Conservation (phyloP, 129 eudicot species). For the Rutidosis leptorrhynchoides region DNA sequence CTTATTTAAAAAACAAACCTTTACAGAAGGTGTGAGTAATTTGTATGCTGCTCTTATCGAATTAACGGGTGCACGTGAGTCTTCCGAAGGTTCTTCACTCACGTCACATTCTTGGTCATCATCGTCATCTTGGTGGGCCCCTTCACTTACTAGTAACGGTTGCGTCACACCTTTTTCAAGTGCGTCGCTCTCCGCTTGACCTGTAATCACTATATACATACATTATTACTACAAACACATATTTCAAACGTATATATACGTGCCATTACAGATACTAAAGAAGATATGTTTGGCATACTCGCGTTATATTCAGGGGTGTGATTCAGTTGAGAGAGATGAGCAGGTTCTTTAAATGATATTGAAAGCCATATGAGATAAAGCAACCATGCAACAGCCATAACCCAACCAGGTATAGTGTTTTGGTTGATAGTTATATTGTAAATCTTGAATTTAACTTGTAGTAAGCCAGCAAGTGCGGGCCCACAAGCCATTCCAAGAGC, state of each 20-base stretch:
- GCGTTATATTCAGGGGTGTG: constrained; percentile 35
- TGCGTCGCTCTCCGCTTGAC: constrained; percentile 43
- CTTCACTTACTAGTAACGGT: constrained; percentile 56
- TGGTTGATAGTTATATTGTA: constrained; percentile 60
- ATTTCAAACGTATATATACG: no score
- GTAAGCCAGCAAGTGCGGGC: constrained; percentile 87
- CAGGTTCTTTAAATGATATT: constrained; percentile 74
- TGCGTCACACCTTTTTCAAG: constrained; percentile 78
- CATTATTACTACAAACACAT: no score
- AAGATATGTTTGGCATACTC: no score
- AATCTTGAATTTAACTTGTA: constrained; percentile 60
- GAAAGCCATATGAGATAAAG: constrained; percentile 72
- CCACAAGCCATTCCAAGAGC: constrained; percentile 99
- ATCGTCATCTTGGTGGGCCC: constrained; percentile 48
- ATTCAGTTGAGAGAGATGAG: constrained; percentile 35
- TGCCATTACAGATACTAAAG: no score
- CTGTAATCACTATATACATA: constrained; percentile 26
- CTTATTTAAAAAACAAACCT: constrained; percentile 43
- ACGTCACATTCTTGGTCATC: constrained; percentile 55
- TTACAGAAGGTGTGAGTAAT: constrained; percentile 88
- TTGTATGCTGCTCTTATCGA: constrained; percentile 72
- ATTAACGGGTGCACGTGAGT: constrained; percentile 60
- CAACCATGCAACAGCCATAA: constrained; percentile 79
- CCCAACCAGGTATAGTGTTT: constrained; percentile 85
- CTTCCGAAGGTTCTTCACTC: constrained; percentile 80